A percentile compares a stretch with the other conserved stretches of the same genome.
phyloP scores from a whole-genome alignment of 148 eudicot species.

The Rhododendron kiyosumense region DNA sequence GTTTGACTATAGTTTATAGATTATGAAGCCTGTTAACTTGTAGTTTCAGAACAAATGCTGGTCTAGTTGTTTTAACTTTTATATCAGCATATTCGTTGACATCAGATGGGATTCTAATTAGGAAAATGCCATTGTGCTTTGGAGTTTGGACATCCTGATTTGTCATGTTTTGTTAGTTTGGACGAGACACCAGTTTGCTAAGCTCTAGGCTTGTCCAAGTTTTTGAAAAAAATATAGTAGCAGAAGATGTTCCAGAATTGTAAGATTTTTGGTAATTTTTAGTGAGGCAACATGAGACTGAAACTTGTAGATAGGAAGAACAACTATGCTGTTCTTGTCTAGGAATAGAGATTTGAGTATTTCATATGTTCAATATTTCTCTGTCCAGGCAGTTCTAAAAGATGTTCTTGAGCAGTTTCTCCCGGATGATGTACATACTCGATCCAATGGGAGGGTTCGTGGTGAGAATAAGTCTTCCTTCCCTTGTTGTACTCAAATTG shows the following conservation, averaged over 20 bases:
- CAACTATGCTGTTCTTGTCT: background rate
- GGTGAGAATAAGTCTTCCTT: constrained; percentile 45
- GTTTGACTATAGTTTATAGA: background rate
- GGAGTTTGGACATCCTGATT: background rate
- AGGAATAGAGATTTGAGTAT: constrained; percentile 2
- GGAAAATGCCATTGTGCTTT: background rate
- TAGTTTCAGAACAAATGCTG: background rate
- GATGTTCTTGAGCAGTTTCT: constrained; percentile 66
- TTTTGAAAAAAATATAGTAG: background rate
- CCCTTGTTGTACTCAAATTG: background rate
- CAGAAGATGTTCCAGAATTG: background rate
- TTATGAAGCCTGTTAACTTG: background rate
- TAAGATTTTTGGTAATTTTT: background rate
- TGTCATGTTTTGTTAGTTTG: background rate
- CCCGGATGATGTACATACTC: constrained; percentile 78
- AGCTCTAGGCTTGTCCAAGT: background rate
- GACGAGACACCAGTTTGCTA: background rate
- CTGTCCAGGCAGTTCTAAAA: constrained; percentile 79
- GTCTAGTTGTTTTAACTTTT: background rate
- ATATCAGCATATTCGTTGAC: background rate
- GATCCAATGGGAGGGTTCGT: constrained; percentile 89
- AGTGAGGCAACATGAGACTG: background rate
- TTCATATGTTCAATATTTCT: constrained; percentile 6
- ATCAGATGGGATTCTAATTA: background rate
- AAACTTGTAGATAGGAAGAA: constrained; percentile 3